These are phyloP conservation scores for Colletotrichum godetiae DNA, from an alignment of 2,329 filamentous ascomycete genomes.

Conservation along the genomic window DNA sequence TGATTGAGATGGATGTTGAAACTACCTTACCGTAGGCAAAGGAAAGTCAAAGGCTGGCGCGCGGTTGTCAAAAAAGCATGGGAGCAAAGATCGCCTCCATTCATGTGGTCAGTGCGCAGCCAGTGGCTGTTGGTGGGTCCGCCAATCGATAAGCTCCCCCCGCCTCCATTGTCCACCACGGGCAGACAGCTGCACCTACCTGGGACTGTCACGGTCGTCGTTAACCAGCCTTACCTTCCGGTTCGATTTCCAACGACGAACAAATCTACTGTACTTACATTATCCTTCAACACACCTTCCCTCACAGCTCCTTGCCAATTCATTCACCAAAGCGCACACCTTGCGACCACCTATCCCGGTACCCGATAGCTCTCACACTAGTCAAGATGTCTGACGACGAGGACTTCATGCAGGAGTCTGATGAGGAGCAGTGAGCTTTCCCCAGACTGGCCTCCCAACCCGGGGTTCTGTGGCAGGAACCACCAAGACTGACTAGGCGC, in stretches of 20 bases:
- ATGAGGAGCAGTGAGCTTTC: constrained; percentile 54
- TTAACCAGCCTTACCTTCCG: not conserved
- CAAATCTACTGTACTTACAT: not conserved
- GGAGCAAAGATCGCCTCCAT: constrained; percentile 26
- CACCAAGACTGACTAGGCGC: constrained; percentile 31
- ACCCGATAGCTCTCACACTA: not conserved
- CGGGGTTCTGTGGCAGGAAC: not conserved
- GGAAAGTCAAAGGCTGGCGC: not conserved
- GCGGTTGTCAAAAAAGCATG: not conserved
- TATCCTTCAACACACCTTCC: not conserved
- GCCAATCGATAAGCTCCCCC: constrained; percentile 37
- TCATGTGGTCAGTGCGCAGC: constrained; percentile 16
- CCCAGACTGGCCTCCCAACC: not conserved
- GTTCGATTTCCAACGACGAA: not conserved
- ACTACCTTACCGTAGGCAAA: not conserved
- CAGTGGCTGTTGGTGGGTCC: not conserved
- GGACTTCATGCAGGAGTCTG: constrained; percentile 61
- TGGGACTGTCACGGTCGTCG: not conserved
- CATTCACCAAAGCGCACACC: not conserved
- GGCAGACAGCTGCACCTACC: constrained; percentile 9
- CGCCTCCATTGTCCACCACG: constrained; percentile 17
- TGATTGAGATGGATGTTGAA: not conserved
- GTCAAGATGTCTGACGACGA: constrained; percentile 63
- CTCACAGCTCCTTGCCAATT: too few relatives aligned
- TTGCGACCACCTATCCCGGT: not conserved